Base-by-base conservation (phyloP, 2,329 filamentous ascomycete genomes). In the Cladorrhinum sp. region DNA sequence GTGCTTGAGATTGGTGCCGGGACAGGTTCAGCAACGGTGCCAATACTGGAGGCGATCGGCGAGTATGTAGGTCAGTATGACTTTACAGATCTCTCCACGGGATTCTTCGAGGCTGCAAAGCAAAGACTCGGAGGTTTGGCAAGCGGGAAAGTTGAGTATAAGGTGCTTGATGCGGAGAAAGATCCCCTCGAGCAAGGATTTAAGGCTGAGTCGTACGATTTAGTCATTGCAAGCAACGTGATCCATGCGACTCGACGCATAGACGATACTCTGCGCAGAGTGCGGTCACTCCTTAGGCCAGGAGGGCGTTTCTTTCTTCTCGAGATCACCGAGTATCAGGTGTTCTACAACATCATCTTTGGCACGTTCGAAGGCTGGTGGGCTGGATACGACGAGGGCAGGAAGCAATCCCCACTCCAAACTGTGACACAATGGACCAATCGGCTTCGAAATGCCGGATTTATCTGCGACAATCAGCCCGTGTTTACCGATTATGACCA, bases 1-100 rank as follows among this genome's bases (percentile, higher is more conserved):
- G 71, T 81, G 22, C 62, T 82, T 5, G 72, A 74, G 62, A 70
- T 79, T 3, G 78, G 79, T 13, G 77, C 72, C 2, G 78, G 78
- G 0, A 78, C 75, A 0, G 78, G 77, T 0, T 72, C 72, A 2
- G 70, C 76, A 0, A 80, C 79, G 0, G 65, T 68, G 2, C 53
- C 56, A 1, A 64, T 80, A 3, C 63, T 80, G 3, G 49, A 63
- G 4, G 67, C 62, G 1, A 25, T 68, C 6, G 24, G 38, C 22
- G 51, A 41, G 7, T 36, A 54, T 0, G 41, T 59, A 1, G 65
- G 49, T 5, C 59, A 52, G 1, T 69, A 69, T 60, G 64, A 65
- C 52, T 68, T 67, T 55, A 69, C 67, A 1, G 67, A 69, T 24
- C 57, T 69, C 3, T 67, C 65, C 0, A 65, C 64, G 9, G 66